These are phyloP conservation scores for Isochrysis galbana DNA, from an alignment of 78 protist genomes.

Conservation along the genomic window DNA sequence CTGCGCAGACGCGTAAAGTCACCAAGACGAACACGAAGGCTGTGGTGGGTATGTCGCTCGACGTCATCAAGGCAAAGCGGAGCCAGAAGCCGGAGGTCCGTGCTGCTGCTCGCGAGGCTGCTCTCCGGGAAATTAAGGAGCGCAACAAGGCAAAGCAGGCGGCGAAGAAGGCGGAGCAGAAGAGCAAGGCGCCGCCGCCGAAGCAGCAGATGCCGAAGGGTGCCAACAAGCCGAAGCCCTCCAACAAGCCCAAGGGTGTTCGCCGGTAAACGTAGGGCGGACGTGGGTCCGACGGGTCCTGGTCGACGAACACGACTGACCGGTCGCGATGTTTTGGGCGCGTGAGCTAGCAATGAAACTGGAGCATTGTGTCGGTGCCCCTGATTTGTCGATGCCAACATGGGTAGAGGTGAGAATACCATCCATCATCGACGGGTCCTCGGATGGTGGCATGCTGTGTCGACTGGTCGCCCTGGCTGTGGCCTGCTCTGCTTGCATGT, in stretches of 20 bases:
- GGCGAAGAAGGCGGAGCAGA: conserved; percentile 15
- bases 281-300: no score
- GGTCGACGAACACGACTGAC: no score
- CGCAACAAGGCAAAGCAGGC: not conserved
- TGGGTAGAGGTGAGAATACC: no score
- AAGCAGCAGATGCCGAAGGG: not conserved
- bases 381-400: no score
- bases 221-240: not conserved
- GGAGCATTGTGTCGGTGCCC: no score
- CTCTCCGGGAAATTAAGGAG: conserved; percentile 40
- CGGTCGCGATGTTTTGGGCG: no score
- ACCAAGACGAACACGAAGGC: conserved; percentile 35
- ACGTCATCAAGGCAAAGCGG: conserved; percentile 47
- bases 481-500: no score
- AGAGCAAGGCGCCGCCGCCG: not conserved
- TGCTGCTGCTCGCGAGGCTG: conserved; percentile 32
- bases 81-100: conserved; percentile 33
- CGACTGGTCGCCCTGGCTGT: no score
- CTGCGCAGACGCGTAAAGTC: conserved; percentile 42
- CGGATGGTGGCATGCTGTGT: no score
- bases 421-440: no score
- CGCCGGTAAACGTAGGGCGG: not conserved
- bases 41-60: conserved; percentile 52
- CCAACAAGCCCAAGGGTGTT: not conserved
- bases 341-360: no score